Base-by-base conservation (phyloP, 305 asterid species). In the Fraxinus albicans region DNA sequence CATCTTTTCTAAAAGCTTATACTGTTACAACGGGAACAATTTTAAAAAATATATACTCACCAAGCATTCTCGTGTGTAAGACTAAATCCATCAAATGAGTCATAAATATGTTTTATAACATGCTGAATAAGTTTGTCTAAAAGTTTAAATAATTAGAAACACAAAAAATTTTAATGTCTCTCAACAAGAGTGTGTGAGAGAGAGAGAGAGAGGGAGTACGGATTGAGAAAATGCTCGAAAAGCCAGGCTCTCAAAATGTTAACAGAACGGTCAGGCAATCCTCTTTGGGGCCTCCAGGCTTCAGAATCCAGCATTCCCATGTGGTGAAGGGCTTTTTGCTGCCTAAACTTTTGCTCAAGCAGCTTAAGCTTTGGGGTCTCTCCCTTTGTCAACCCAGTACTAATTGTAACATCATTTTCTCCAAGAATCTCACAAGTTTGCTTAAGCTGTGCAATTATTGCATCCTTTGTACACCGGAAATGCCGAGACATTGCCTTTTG, bases 221-320 rank as follows among this genome's bases (percentile, higher is more conserved):
- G 98, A 72, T 91, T 91, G 31, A 95, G 97, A 63, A 95, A 94
- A 86, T 94, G 98, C 82, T 93, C 97, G 76, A 93, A 94, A 73
- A 94, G 97, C 97, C 98, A 94, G 0, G 98, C 92, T 76, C 97
- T 85, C 77, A 94, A 70, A 15, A 90, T 88, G 85, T 89, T 90
- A 74, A 93, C 93, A 44, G 98, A 93, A 23, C 94, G 85, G 77
- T 93, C 97, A 3, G 98, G 98, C 88, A 94, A 86, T 1, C 98
- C 98, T 60, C 98, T 79, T 27, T 94, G 98, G 0, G 98, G 97
- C 65, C 97, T 89, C 98, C 98, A 95, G 1, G 97, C 89, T 13
- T 95, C 93, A 1, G 92, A 87, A 2, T 93, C 95, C 72, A 92
- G 15, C 90, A 95, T 90, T 31, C 96, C 93, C 85, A 92, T 84